These are phyloP conservation scores for Termitomyces heimii DNA, from an alignment of 768 basidiomycete genomes.

Conservation along the genomic window DNA sequence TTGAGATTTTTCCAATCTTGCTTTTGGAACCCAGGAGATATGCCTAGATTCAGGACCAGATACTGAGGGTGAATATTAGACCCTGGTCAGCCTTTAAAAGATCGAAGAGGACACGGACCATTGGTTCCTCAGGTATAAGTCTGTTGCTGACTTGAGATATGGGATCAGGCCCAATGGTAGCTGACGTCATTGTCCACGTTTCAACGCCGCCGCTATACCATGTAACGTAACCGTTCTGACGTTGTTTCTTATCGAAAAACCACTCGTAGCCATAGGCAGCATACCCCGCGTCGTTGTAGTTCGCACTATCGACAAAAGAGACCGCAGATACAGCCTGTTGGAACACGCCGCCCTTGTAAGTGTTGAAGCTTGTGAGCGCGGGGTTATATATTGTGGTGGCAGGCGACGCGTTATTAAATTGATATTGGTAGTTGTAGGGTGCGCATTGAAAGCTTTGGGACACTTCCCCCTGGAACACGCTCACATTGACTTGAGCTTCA, in stretches of 20 bases:
- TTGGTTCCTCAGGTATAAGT: constrained; percentile 86
- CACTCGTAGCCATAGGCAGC: constrained; percentile 73
- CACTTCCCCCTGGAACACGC: constrained; percentile 49
- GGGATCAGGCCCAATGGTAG: constrained; percentile 62
- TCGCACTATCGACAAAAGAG: constrained; percentile 43
- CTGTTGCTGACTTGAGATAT: constrained; percentile 53
- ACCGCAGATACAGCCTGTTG: constrained; percentile 76
- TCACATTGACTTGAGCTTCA: constrained; percentile 70
- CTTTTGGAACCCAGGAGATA: constrained; percentile 70
- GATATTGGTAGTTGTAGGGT: constrained; percentile 69
- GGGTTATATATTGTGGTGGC: constrained; percentile 49
- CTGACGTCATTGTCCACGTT: constrained; percentile 69
- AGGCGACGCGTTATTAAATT: constrained; percentile 48
- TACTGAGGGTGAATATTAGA: constrained; percentile 39
- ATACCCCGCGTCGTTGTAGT: constrained; percentile 53
- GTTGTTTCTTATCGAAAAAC: constrained; percentile 65
- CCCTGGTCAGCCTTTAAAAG: background rate
- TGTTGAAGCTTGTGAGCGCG: constrained; percentile 49
- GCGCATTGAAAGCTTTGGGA: constrained; percentile 81
- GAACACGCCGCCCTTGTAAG: constrained; percentile 62
- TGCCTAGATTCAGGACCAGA: constrained; percentile 80
- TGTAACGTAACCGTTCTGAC: constrained; percentile 71
- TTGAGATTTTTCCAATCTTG: constrained; percentile 64
- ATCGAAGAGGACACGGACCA: constrained; percentile 49
- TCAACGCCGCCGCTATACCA: constrained; percentile 68